A percentile compares a stretch with the other conserved stretches of the same genome.
phyloP scores from a whole-genome alignment of 1,284 basidiomycete species.

The Lignosus rhinocerotis region DNA sequence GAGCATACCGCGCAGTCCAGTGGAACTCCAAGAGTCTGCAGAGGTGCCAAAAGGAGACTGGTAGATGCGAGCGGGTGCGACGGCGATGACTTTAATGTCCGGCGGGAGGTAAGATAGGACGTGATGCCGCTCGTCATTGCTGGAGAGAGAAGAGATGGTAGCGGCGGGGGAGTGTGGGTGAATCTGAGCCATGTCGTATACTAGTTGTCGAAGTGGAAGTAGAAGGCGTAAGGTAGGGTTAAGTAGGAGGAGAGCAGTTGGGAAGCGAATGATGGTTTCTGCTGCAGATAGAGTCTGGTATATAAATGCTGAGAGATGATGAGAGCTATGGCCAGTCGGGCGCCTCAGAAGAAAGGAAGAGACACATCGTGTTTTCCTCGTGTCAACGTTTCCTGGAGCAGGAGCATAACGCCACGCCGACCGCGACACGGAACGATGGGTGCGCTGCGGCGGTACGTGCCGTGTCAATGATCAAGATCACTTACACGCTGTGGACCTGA shows the following conservation, averaged over 20 bases:
- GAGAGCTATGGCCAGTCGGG: background rate
- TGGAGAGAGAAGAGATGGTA: slow-evolving; percentile 22
- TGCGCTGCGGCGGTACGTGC: slow-evolving; percentile 7
- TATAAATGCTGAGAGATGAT: slow-evolving; percentile 6
- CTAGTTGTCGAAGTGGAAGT: background rate
- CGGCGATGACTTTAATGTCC: slow-evolving; percentile 29
- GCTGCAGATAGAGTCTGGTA: slow-evolving; percentile 3
- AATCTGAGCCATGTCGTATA: slow-evolving; percentile 13
- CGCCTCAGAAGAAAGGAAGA: slow-evolving; percentile 20
- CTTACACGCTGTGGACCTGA: background rate
- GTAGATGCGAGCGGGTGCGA: slow-evolving; percentile 47
- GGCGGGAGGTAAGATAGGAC: slow-evolving; percentile 32
- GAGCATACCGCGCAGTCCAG: slow-evolving; percentile 70
- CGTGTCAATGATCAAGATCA: slow-evolving; percentile 5
- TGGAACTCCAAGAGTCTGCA: slow-evolving; percentile 65
- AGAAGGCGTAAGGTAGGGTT: slow-evolving; percentile 1
- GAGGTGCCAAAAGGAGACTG: slow-evolving; percentile 51
- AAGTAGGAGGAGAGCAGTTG: background rate
- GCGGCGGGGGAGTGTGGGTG: slow-evolving; percentile 18
- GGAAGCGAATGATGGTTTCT: background rate
- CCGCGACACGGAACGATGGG: background rate
- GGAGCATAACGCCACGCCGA: slow-evolving; percentile 5
- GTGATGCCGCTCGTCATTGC: slow-evolving; percentile 27
- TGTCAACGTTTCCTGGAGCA: slow-evolving; percentile 8
- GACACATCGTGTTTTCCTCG: slow-evolving; percentile 19